Base-by-base conservation (phyloP, 306 rosid genomes). In the Cajanus cajan region DNA sequence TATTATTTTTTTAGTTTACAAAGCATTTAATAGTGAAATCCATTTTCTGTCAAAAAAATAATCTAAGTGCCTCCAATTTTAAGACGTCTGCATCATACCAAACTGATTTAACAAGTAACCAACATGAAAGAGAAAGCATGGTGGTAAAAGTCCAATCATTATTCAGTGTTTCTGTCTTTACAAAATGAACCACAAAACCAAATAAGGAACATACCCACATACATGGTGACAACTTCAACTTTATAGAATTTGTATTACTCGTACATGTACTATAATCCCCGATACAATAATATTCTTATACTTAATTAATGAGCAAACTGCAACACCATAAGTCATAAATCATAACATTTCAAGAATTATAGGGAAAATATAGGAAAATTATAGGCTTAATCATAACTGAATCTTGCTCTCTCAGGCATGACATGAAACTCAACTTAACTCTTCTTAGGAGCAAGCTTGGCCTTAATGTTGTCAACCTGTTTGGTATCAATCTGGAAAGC, bases 361-460 rank as follows among this genome's bases (percentile, higher is more conserved):
- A 39, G 2, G 59, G 4, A 19, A 78, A 47, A 37, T 14, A 70
- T 2, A 22, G 34, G 24, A 3, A 62, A 69, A 52, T 1, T 28
- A 10, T 15, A 45, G 12, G 7, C 15, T 48, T 16, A 28, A 28
- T 1, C 3, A 48, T 4, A 48, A 21, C 15, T 39, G 9, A 41
- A 4, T 10, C 4, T 9, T 34, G 28, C 43, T 52, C 54, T 36
- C 48, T n/a, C 21, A 52, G 9, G 64, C 40, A 40, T 47, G 54
- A 64, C 64, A 57, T 36, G 4, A 19, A 40, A 40, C 19, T 31
- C 4, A 0, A 59, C 22, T 54, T 33, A 80, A 57, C 36, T 58
- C 81, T 80, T 85, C 89, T 83, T 88, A 63, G 91, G 89, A 78
- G 89, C 86, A 59, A 83, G 79, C 31, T 85, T 88, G 43, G 86